Evolutionary conservation across 2,329 filamentous ascomycete species (phyloP).

Genomic region (Fusarium setosum): DNA sequence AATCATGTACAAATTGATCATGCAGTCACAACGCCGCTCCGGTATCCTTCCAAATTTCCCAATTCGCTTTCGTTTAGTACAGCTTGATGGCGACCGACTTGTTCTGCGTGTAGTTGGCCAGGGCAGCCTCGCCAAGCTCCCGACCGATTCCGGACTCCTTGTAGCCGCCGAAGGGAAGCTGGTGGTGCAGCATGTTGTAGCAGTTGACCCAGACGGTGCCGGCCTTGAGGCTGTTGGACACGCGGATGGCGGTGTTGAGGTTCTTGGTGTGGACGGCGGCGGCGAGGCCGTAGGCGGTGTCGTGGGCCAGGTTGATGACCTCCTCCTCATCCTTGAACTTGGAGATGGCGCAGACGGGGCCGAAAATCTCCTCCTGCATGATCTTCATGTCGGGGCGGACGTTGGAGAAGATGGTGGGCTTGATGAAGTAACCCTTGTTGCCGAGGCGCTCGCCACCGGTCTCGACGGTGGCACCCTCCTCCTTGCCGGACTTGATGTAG

Average conservation of each 20-base stretch:
- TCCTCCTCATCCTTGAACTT: slow-evolving; percentile 90
- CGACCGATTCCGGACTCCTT: slow-evolving; percentile 84
- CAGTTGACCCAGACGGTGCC: slow-evolving; percentile 72
- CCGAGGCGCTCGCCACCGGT: slow-evolving; percentile 68
- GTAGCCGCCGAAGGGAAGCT: slow-evolving; percentile 77
- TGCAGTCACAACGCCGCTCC: slow-evolving; percentile 34
- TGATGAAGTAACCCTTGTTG: slow-evolving; percentile 86
- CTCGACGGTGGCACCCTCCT: slow-evolving; percentile 71
- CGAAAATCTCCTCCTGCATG: slow-evolving; percentile 92
- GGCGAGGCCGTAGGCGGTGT: slow-evolving; percentile 83
- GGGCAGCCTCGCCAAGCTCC: slow-evolving; percentile 76
- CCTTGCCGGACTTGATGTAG: slow-evolving; percentile 76
- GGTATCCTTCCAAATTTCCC: slow-evolving; percentile 18
- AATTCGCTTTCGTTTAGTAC: slow-evolving; percentile 28
- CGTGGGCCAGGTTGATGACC: slow-evolving; percentile 79
- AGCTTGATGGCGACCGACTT: slow-evolving; percentile 71
- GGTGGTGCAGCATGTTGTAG: slow-evolving; percentile 79
- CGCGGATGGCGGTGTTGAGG: slow-evolving; percentile 84
- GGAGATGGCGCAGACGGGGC: slow-evolving; percentile 84
- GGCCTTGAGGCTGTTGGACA: slow-evolving; percentile 79
- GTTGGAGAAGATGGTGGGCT: slow-evolving; percentile 90
- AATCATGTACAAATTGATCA: slow-evolving; percentile 41
- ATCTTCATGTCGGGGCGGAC: slow-evolving; percentile 89
- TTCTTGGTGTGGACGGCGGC: slow-evolving; percentile 85
- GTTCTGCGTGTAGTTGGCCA: slow-evolving; percentile 75